Percentiles rank a stretch among this genome's conserved stretches.
These are phyloP conservation scores for Bryopsis sp. DNA, from an alignment of 139 green algal genomes.

Conservation along the genomic window DNA sequence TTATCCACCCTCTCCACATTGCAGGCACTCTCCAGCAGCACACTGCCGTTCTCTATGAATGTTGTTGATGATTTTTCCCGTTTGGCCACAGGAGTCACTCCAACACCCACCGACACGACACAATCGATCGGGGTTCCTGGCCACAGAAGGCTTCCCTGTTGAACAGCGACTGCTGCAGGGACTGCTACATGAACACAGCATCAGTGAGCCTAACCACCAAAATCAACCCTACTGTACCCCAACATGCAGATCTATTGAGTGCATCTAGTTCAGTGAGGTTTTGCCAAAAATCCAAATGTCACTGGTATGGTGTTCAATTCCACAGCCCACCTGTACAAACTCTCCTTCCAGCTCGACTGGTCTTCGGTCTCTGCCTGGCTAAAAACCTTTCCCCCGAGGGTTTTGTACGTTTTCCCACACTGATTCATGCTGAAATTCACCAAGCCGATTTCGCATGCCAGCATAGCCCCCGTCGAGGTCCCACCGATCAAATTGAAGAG, in stretches of 20 bases:
- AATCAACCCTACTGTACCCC: too few species aligned
- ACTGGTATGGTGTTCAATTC: too few species aligned
- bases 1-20: constrained; percentile 56
- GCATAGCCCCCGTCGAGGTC: constrained; percentile 78
- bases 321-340: too few species aligned
- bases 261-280: too few species aligned
- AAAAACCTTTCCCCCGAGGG: constrained; percentile 53
- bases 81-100: constrained; percentile 32
- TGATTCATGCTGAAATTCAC: constrained; percentile 60
- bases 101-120: constrained; percentile 77
- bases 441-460: constrained; percentile 69
- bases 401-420: constrained; percentile 80
- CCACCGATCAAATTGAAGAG: constrained; percentile 86
- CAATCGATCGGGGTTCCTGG: constrained; percentile 63
- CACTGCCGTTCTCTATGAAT: constrained; percentile 40
- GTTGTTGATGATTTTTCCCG: constrained; percentile 31
- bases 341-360: constrained; percentile 42
- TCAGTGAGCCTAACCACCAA: too few species aligned
- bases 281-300: too few species aligned
- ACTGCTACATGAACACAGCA: too few species aligned
- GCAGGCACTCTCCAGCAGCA: constrained; percentile 49
- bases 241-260: too few species aligned
- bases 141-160: constrained; percentile 77
- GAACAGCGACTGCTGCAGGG: constrained; percentile 69
- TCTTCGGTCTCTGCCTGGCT: constrained; percentile 28